These are phyloP conservation scores for Candida nemodendra DNA, from an alignment of 805 yeast genomes.

Conservation along the genomic window DNA sequence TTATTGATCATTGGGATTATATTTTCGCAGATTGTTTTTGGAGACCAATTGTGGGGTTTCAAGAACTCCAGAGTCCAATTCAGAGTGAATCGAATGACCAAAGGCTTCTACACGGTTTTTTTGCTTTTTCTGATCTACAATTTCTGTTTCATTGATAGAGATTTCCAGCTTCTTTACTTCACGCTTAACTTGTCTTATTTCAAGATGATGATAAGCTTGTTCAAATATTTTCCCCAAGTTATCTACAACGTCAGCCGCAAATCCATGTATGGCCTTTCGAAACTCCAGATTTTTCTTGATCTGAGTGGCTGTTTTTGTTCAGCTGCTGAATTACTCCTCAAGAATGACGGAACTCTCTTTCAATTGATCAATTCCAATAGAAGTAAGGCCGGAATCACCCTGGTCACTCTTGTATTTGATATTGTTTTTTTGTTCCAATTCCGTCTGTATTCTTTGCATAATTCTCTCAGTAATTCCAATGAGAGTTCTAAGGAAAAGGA, in stretches of 20 bases:
- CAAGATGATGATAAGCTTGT: slow-evolving; percentile 42
- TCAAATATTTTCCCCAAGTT: slow-evolving; percentile 53
- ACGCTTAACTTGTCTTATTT: slow-evolving; percentile 42
- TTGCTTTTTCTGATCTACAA: slow-evolving; percentile 17
- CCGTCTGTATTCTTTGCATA: slow-evolving; percentile 12
- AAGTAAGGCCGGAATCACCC: slow-evolving; percentile 42
- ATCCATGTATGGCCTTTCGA: slow-evolving; percentile 47
- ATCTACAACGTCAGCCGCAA: slow-evolving; percentile 39
- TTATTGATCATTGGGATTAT: slow-evolving; percentile 38
- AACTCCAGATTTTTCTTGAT: slow-evolving; percentile 39
- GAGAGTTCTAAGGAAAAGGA: not conserved
- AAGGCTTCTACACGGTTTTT: slow-evolving; percentile 10
- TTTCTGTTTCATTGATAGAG: slow-evolving; percentile 5
- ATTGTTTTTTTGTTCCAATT: slow-evolving; percentile 29
- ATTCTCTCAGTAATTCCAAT: not conserved
- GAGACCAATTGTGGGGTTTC: slow-evolving; percentile 35
- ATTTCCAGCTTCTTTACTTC: slow-evolving; percentile 34
- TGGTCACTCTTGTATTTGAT: slow-evolving; percentile 35
- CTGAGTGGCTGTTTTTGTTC: slow-evolving; percentile 42
- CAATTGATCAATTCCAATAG: slow-evolving; percentile 38
- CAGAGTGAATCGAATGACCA: slow-evolving; percentile 23
- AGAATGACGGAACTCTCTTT: slow-evolving; percentile 27
- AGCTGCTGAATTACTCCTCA: slow-evolving; percentile 38
- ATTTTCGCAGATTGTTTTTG: slow-evolving; percentile 38
- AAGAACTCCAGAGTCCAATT: slow-evolving; percentile 29